phyloP scores from a whole-genome alignment of 2,329 filamentous ascomycete species.

The Paracoccidioides brasiliensis region DNA sequence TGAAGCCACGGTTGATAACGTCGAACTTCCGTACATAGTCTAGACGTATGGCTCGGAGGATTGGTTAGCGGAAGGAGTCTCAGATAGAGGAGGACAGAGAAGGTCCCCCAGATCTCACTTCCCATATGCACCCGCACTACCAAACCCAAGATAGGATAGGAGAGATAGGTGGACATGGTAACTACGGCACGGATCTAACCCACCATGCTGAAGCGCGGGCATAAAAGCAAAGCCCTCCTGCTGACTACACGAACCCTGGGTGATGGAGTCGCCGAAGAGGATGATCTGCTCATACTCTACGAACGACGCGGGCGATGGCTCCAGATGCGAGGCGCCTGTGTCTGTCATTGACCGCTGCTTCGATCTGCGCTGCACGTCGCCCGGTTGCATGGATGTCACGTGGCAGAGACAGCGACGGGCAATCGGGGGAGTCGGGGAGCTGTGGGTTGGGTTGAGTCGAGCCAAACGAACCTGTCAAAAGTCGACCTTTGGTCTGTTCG shows the following conservation, averaged over 20 bases:
- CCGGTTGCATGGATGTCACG: no score
- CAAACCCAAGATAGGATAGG: neutral
- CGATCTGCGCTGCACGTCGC: neutral
- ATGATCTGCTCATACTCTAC: constrained; percentile 55
- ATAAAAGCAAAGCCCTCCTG: constrained; percentile 61
- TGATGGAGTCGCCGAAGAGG: constrained; percentile 82
- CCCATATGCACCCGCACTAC: no score
- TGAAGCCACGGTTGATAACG: constrained; percentile 77
- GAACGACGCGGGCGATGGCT: neutral
- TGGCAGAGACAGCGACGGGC: no score
- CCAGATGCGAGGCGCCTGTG: neutral
- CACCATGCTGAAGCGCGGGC: constrained; percentile 56
- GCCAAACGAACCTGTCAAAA: no score
- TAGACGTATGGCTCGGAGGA: constrained; percentile 24
- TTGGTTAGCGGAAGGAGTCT: neutral
- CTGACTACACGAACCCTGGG: constrained; percentile 52
- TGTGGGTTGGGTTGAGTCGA: no score
- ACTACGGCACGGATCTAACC: constrained; percentile 20
- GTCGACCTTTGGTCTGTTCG: no score
- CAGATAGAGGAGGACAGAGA: no score
- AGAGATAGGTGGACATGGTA: neutral
- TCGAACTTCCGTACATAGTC: constrained; percentile 67
- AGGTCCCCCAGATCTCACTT: no score
- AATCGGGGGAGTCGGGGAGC: no score
- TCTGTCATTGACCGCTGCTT: neutral